A percentile compares a stretch with the other conserved stretches of the same genome.
These are phyloP conservation scores for Cytospora mali DNA, from an alignment of 2,329 filamentous ascomycete species.

Conservation along the genomic window DNA sequence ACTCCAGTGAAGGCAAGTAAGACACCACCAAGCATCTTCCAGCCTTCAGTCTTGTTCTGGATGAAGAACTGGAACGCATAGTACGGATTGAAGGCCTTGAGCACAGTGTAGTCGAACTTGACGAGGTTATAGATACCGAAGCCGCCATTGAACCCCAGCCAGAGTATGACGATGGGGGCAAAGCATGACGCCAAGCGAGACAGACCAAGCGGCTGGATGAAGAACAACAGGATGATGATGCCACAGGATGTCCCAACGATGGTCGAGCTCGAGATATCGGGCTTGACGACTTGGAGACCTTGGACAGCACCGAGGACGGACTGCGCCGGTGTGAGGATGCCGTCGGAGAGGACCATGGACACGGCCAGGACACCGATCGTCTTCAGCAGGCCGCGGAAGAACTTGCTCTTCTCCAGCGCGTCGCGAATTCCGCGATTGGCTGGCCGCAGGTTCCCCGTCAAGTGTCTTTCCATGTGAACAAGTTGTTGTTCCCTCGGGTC, in stretches of 20 bases:
- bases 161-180: conserved; percentile 66
- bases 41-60: conserved; percentile 60
- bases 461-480: conserved; percentile 60
- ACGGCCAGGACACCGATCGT: conserved; percentile 65
- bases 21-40: conserved; percentile 68
- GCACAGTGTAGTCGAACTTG: conserved; percentile 52
- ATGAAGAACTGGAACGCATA: conserved; percentile 63
- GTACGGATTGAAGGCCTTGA: conserved; percentile 58
- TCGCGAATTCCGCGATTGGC: conserved; percentile 55
- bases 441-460: conserved; percentile 55
- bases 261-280: conserved; percentile 55
- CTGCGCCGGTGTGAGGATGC: conserved; percentile 67
- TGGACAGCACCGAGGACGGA: conserved; percentile 70
- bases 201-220: conserved; percentile 65
- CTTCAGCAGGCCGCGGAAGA: conserved; percentile 58
- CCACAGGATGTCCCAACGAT: conserved; percentile 66
- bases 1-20: conserved; percentile 74
- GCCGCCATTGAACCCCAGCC: conserved; percentile 62
- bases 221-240: conserved; percentile 64
- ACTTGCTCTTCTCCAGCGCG: conserved; percentile 57
- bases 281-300: conserved; percentile 59
- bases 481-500: conserved; percentile 60
- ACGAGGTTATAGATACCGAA: conserved; percentile 65
- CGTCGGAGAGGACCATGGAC: conserved; percentile 65
- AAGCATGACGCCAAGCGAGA: conserved; percentile 60